Base-by-base conservation (phyloP, 768 basidiomycete species). In the Tephrocybe rancida region DNA sequence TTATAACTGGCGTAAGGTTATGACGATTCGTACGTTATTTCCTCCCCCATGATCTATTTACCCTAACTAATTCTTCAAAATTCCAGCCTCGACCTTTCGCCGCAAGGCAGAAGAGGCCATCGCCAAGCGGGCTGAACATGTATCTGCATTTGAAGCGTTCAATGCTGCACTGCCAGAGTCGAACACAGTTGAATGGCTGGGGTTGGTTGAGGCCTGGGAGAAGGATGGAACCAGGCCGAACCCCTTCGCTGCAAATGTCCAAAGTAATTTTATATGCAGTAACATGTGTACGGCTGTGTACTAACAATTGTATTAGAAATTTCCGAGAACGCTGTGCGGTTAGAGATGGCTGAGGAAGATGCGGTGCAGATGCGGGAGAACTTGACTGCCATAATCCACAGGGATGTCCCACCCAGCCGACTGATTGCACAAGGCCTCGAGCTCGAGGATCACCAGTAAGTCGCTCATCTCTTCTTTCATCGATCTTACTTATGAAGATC, bases 381-480 rank as follows among this genome's bases (percentile, higher is more conserved):
- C 37, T 13, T 43, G 3, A 50, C 39, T 1, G 10, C 10, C 4
- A 14, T 22, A 4, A 48, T 48, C 18, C 34, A 48, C 25, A 14
- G 35, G 7, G 46, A 48, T 18, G 46, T 48, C 22, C 34, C 44
- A n/a, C 44, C 44, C 18, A 19, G 44, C 30, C 67, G 5, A 43
- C 73, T 1, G 67, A 73, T n/a, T n/a, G n/a, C n/a, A n/a, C n/a
- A n/a, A n/a, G n/a, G n/a, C n/a, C 30, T 32, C 0, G 67, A 73
- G 27, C 27, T 75, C 6, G 70, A 76, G 49, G 67, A 68, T 16
- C 55, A 55, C 30, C 68, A 73, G 71, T 73, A 45, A 30, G 69
- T 66, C 27, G 29, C 13, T 13, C 13, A 7, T 29, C 1, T 21
- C 13, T 27, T 21, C 16, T 24, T 11, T 14, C 24, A 10, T 11